Conservation (phyloP, 768 basidiomycete genomes). For the Cubamyces sp. region DNA sequence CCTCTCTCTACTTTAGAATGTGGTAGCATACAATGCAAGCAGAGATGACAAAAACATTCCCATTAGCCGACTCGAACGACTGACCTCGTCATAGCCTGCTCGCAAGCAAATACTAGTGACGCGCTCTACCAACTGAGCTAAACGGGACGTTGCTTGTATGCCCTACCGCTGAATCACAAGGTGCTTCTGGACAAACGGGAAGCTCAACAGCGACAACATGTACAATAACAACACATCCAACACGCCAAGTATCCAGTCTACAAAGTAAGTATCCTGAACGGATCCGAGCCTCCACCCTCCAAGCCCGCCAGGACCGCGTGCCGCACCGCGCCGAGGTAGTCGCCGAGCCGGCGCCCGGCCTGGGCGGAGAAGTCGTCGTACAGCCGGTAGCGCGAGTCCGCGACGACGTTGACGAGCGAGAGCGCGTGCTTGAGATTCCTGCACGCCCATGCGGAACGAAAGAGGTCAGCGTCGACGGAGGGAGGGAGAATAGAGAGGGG, state of each 20-base stretch:
- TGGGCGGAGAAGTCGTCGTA: slow-evolving; percentile 82
- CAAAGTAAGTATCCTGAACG: slow-evolving; percentile 52
- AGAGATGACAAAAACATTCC: slow-evolving; percentile 6
- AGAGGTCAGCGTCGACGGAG: background rate
- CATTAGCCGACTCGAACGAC: slow-evolving; percentile 58
- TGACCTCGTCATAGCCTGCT: slow-evolving; percentile 55
- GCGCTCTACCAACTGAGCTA: slow-evolving; percentile 56
- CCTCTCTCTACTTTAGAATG: too few relatives aligned
- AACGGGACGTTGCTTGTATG: background rate
- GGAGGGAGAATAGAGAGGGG: background rate
- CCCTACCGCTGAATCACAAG: too few relatives aligned
- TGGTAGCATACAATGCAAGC: too few relatives aligned
- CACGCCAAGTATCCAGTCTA: background rate
- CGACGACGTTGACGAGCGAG: slow-evolving; percentile 81
- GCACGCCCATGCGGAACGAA: background rate
- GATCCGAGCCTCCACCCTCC: slow-evolving; percentile 77
- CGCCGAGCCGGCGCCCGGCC: slow-evolving; percentile 62
- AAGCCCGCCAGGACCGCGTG: slow-evolving; percentile 72
- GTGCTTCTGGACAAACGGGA: background rate
- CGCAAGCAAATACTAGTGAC: slow-evolving; percentile 54
- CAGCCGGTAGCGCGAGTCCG: slow-evolving; percentile 83
- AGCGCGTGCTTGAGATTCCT: slow-evolving; percentile 81
- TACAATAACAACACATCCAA: background rate
- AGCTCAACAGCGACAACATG: background rate
- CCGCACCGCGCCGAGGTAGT: slow-evolving; percentile 76